Evolutionary conservation across 805 yeast species (phyloP), one percentile per base, ranked within the genome.

Genomic region (Yarrowia yakushimensis): DNA sequence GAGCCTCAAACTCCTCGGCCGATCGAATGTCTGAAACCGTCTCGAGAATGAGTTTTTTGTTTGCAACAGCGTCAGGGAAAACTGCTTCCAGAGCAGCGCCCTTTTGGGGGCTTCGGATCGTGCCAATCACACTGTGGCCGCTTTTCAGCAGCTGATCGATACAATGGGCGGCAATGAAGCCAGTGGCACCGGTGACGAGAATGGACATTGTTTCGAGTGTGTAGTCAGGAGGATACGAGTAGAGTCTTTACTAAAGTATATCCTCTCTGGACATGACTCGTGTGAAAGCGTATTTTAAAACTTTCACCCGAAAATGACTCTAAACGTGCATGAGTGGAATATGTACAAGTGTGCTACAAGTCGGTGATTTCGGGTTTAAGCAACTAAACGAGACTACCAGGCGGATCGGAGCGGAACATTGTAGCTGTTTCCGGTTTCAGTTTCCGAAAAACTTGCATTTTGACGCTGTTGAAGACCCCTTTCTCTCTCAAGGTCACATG

Each of bases 81-180:
- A 52, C 57, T 20, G 63, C 37, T 27, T 48, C 62, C 39, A 73
- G 63, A 54, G 45, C 65, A 8, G 75, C 77, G 1, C 82, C 84
- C 66, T 80, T 81, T 10, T 67, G 73, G 30, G 68, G 67, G 54
- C 75, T 70, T 62, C 85, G 72, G 3, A 81, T 83, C 1, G 84
- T 76, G n/a, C 82, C 84, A 41, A 80, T 72, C 4, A 82, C 84
- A 10, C 67, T 63, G 68, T 80, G 78, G 8, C 75, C 77, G 30
- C 71, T 70, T 37, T 71, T 71, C n/a, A 82, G 67, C 63, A 81
- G 76, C 13, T 37, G 50, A 22, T 67, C 71, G 37, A 79, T 70
- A 34, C 77, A 69, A 62, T 78, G 79, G 66, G 77, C 77, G 45
- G 81, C 82, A 64, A 79, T 77, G 66, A 73, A 79, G 20, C 82